These are phyloP conservation scores for Sonneratia alba DNA, from an alignment of 345 rosid species.

Conservation along the genomic window DNA sequence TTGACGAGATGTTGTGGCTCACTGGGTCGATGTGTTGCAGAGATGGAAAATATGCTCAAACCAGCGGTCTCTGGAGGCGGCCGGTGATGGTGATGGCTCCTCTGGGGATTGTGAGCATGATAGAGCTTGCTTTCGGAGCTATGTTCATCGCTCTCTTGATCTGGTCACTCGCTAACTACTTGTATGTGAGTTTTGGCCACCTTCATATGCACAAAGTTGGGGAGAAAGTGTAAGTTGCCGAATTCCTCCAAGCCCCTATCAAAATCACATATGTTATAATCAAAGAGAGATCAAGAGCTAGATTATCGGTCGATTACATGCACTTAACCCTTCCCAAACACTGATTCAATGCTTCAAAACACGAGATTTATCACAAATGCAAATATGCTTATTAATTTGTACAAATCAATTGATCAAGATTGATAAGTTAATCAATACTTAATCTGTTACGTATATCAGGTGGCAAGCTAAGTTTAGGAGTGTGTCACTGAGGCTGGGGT, in stretches of 20 bases:
- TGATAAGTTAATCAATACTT: not conserved
- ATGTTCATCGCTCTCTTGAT: conserved; percentile 65
- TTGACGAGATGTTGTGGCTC: not conserved
- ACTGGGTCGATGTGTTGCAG: not conserved
- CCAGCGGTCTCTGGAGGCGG: conserved; percentile 21
- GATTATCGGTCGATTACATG: too few species aligned
- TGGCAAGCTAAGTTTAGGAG: conserved; percentile 46
- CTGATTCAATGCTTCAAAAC: too few species aligned
- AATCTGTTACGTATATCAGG: conserved; percentile 17
- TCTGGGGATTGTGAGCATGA: conserved; percentile 59
- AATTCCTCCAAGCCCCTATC: not conserved
- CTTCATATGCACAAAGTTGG: conserved; percentile 28
- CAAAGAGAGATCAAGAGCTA: too few species aligned
- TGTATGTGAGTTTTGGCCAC: conserved; percentile 29
- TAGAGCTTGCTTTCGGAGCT: conserved; percentile 44
- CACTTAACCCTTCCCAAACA: not conserved
- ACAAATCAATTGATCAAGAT: not conserved
- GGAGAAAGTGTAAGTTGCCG: conserved; percentile 33
- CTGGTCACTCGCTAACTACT: conserved; percentile 46
- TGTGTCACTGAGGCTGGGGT: conserved; percentile 33
- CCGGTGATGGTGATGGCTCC: conserved; percentile 76
- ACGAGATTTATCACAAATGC: too few species aligned
- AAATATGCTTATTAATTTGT: too few species aligned
- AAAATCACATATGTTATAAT: too few species aligned
- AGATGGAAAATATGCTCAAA: not conserved